Evolutionary conservation across 768 basidiomycete species (phyloP).

Genomic region (Boletus barrowsii): DNA sequence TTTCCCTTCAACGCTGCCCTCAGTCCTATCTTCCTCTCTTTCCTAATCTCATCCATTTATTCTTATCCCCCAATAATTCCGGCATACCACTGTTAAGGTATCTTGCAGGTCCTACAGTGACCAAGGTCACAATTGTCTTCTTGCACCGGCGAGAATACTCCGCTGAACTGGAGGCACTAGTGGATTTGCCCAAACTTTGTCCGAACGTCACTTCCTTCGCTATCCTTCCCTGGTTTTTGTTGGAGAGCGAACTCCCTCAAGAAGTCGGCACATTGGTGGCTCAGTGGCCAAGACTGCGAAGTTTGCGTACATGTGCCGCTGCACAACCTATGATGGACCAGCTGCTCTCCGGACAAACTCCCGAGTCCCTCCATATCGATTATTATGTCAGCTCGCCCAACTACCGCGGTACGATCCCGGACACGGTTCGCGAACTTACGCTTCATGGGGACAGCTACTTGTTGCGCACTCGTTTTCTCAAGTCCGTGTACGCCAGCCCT

Average conservation of each 20-base stretch:
- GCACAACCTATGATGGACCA: constrained; percentile 13
- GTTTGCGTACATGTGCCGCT: constrained; percentile 9
- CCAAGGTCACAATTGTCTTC: constrained; percentile 10
- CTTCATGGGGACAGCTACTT: too few relatives aligned
- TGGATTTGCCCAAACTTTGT: constrained; percentile 14
- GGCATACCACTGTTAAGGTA: constrained; percentile 12
- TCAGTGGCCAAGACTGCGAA: constrained; percentile 11
- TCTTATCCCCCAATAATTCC: background rate
- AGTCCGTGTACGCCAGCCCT: too few relatives aligned
- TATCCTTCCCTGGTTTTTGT: constrained; percentile 1
- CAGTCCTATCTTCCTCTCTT: constrained; percentile 17
- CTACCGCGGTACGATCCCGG: too few relatives aligned
- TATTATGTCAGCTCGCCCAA: too few relatives aligned
- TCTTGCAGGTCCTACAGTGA: constrained; percentile 10
- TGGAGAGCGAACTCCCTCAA: constrained; percentile 1
- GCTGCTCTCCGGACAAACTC: constrained; percentile 18
- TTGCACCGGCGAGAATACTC: constrained; percentile 6
- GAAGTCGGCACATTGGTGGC: too few relatives aligned
- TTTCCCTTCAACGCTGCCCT: constrained; percentile 8
- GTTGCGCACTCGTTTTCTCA: too few relatives aligned
- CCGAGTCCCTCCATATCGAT: constrained; percentile 11
- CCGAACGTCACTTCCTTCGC: constrained; percentile 21
- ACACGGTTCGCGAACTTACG: too few relatives aligned
- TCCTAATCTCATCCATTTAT: constrained; percentile 13
- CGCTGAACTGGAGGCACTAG: constrained; percentile 9